Evolutionary conservation across 2,329 filamentous ascomycete genomes (phyloP).

Genomic region (Biscogniauxia mediterranea): DNA sequence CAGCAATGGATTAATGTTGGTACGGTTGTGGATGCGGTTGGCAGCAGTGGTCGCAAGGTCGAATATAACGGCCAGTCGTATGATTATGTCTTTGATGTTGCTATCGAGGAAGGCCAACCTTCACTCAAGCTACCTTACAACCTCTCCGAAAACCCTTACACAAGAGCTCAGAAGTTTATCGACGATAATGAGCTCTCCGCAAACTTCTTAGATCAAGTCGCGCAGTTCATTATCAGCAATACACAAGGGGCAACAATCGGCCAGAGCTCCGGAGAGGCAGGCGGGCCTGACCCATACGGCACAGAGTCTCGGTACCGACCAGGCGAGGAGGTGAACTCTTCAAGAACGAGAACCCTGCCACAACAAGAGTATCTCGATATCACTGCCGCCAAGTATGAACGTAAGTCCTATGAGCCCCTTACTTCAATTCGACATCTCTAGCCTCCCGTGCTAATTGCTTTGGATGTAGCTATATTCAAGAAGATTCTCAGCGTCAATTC

Average conservation of each 20-base stretch:
- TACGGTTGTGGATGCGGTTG: conserved; percentile 88
- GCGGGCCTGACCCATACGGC: conserved; percentile 70
- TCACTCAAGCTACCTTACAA: conserved; percentile 94
- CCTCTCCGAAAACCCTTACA: conserved; percentile 86
- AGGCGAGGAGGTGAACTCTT: conserved; percentile 53
- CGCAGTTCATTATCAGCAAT: conserved; percentile 88
- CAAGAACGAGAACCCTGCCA: conserved; percentile 63
- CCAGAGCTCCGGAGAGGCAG: conserved; percentile 47
- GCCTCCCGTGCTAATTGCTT: conserved; percentile 9
- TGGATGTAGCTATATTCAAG: conserved; percentile 60
- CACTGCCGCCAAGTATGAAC: conserved; percentile 66
- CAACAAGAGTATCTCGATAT: conserved; percentile 80
- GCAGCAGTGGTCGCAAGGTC: conserved; percentile 75
- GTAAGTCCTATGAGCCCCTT: conserved; percentile 31
- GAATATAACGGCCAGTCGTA: conserved; percentile 83
- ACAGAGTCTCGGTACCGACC: conserved; percentile 77
- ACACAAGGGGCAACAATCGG: conserved; percentile 85
- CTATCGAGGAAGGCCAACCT: conserved; percentile 92
- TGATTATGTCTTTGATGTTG: conserved; percentile 95
- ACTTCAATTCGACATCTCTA: neutral
- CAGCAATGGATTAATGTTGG: conserved; percentile 84
- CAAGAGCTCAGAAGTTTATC: conserved; percentile 87
- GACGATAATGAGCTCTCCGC: conserved; percentile 84
- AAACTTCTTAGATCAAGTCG: conserved; percentile 85
- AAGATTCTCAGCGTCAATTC: conserved; percentile 76